Evolutionary conservation across 2,329 filamentous ascomycete genomes (phyloP).

Genomic region (Neopestalotiopsis rosae): DNA sequence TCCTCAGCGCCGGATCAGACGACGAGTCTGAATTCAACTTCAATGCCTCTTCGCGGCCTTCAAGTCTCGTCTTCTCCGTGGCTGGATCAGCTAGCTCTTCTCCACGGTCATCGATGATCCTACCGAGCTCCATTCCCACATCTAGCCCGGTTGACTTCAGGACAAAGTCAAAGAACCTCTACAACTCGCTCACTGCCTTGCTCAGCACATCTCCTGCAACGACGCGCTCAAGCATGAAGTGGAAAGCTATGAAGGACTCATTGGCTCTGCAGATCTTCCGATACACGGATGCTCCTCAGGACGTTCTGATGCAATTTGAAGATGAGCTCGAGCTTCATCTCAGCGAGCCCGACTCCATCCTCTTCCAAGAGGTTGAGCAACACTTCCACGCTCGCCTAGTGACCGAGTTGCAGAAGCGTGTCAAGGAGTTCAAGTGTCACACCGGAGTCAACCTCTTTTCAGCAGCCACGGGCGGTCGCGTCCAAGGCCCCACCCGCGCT

Average conservation of each 20-base stretch:
- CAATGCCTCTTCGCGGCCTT: conserved; percentile 53
- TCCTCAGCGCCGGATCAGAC: conserved; percentile 30
- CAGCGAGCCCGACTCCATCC: conserved; percentile 45
- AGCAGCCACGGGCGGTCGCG: conserved; percentile 57
- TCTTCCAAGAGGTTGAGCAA: conserved; percentile 55
- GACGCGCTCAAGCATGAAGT: conserved; percentile 49
- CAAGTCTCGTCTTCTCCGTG: conserved; percentile 57
- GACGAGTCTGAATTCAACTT: conserved; percentile 52
- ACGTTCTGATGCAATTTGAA: conserved; percentile 55
- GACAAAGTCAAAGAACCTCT: conserved; percentile 52
- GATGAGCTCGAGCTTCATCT: conserved; percentile 52
- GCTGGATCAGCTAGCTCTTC: conserved; percentile 56
- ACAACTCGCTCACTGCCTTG: conserved; percentile 58
- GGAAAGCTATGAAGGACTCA: conserved; percentile 57
- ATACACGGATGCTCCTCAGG: conserved; percentile 55
- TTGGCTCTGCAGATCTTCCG: conserved; percentile 65
- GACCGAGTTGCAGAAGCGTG: conserved; percentile 52
- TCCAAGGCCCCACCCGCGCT: conserved; percentile 42
- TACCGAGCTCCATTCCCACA: conserved; percentile 42
- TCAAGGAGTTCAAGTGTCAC: conserved; percentile 58
- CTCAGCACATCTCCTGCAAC: conserved; percentile 56
- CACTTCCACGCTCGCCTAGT: conserved; percentile 56
- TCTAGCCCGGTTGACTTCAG: conserved; percentile 43
- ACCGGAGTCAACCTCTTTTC: conserved; percentile 60
- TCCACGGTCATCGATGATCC: conserved; percentile 51